These are phyloP conservation scores for Annulohypoxylon truncatum DNA, from an alignment of 2,329 filamentous ascomycete genomes.

Conservation along the genomic window DNA sequence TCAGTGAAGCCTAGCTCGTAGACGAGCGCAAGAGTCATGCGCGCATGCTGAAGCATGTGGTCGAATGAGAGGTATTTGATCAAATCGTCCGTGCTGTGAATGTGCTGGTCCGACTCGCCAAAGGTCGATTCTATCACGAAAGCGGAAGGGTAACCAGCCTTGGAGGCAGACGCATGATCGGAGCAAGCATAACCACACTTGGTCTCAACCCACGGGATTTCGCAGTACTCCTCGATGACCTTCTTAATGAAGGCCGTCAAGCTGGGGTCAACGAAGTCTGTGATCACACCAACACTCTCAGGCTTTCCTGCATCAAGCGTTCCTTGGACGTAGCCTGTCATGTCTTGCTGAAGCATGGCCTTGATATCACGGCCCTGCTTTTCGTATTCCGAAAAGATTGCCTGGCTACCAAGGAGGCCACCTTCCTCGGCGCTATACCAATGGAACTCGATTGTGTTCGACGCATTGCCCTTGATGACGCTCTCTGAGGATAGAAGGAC, in stretches of 20 bases:
- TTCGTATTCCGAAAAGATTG: constrained; percentile 86
- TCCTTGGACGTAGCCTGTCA: constrained; percentile 89
- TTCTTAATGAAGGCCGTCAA: constrained; percentile 92
- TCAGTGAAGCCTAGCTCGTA: constrained; percentile 86
- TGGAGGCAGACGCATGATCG: constrained; percentile 78
- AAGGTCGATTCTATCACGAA: constrained; percentile 83
- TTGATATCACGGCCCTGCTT: constrained; percentile 79
- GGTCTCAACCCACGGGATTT: constrained; percentile 86
- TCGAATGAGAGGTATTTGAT: constrained; percentile 82
- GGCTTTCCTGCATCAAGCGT: constrained; percentile 84
- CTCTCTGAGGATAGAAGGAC: constrained; percentile 80
- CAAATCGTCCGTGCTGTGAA: constrained; percentile 76
- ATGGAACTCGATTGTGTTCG: constrained; percentile 95
- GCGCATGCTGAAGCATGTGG: constrained; percentile 92
- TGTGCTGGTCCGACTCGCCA: constrained; percentile 73
- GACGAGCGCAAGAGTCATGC: constrained; percentile 83
- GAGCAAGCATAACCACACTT: constrained; percentile 90
- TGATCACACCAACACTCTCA: constrained; percentile 92
- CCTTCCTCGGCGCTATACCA: constrained; percentile 86
- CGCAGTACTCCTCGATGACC: constrained; percentile 87
- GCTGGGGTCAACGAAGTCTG: constrained; percentile 85
- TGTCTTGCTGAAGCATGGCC: constrained; percentile 98
- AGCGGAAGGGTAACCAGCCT: constrained; percentile 78
- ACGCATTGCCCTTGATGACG: constrained; percentile 75
- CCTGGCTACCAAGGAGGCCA: constrained; percentile 77